Base-by-base conservation (phyloP, 2,329 filamentous ascomycete genomes). In the Botrytis porri region DNA sequence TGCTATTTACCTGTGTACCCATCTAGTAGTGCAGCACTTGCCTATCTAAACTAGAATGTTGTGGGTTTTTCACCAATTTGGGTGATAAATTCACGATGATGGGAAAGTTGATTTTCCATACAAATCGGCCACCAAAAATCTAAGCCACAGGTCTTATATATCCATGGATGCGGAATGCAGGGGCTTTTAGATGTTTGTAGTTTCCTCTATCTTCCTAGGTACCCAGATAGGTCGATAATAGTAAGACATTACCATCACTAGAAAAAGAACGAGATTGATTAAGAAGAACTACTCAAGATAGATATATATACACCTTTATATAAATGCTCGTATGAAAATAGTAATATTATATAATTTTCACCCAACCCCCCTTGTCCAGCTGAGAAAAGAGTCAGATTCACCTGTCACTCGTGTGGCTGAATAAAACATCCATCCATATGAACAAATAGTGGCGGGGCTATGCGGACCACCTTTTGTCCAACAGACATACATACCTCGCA, bases 51-150 rank as follows among this genome's bases (percentile, higher is more conserved):
- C 1, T 2, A 29, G 22, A 32, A 35, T 14, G 9, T 7, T 35
- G 41, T 66, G 45, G 45, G 25, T 54, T 66, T 39, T 22, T 39
- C 48, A 4, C 43, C 72, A 73, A 76, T 77, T n/a, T 71, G 77
- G 70, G 60, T 65, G 35, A n/a, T 62, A 48, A 16, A 48, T 66
- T 69, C n/a, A 66, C 59, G 69, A 67, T 51, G 59, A 62, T 70
- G 54, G 29, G 43, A 61, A 71, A n/a, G 51, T 70, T 61, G 67
- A n/a, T n/a, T 45, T 60, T 43, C 41, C 37, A 60, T 35, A 4
- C 67, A 43, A 61, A 70, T 70, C 67, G 41, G 60, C 43, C 54
- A 67, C 62, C 65, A 32, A 51, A 57, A 29, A 25, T 25, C 41
- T 18, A n/a, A 67, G 65, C 48, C 65, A 57, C 54, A 61, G 2